Base-by-base conservation (phyloP, 192 early-diverging fungal species). In the Cetraspora pellucida region DNA sequence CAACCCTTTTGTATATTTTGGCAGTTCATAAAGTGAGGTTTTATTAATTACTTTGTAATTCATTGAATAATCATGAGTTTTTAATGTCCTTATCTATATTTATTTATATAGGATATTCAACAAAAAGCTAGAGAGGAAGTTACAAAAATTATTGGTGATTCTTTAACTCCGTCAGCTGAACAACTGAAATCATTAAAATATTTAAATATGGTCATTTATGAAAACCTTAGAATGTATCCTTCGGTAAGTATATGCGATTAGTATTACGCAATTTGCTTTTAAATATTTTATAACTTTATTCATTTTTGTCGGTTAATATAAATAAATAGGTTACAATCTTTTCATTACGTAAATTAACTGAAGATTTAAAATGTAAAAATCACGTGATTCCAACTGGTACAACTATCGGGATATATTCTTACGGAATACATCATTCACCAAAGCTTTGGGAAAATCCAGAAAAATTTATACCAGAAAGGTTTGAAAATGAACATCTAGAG, bases 381-480 rank as follows among this genome's bases (percentile, higher is more conserved):
- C n/a, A 28, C 27, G 10, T 16, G 3, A 28, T 60, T 4, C 25
- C 25, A 28, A 10, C 58, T 16, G 28, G 28, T 28, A 60, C 58
- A 30, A 0, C 57, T 0, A 5, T 30, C 1, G 23, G 16, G 1
- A 11, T 21, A 25, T 58, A 30, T 60, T 6, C 28, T 25, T 60
- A 60, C 27, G 58, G 58, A 60, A 60, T 60, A 16, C 58, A 60
- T 30, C 58, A 60, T 60, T 60, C 58, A 60, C 28, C 58, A 27
- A 60, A 21, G 11, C 13, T 28, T 60, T 60, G 58, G 58, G 25
- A 60, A 60, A 60, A 30, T 60, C 58, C 58, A 27, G 58, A 60
- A 60, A 28, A 60, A 28, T 60, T 60, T 60, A 30, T 60, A 28
- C 58, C 58, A 4, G 58, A 60, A 23, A 60, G 58, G 6, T 60